Conservation (phyloP, 1,284 basidiomycete genomes). For the Peniophora sp. region DNA sequence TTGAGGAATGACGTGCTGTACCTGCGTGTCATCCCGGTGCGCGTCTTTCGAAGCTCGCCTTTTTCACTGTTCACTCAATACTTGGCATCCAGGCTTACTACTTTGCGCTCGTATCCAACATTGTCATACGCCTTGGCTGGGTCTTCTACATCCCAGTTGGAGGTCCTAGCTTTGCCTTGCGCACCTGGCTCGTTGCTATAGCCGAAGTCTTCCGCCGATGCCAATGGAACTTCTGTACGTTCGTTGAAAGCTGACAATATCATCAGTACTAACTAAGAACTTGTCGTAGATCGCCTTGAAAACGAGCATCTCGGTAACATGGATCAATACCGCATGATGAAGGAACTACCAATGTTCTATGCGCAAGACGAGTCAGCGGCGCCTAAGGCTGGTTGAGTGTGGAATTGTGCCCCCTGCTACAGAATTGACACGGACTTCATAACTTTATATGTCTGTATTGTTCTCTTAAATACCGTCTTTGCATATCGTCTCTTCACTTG, state of each 20-base stretch:
- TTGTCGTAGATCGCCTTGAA: conserved; percentile 67
- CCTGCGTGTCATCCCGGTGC: conserved; percentile 45
- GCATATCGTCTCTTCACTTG: too few relatives aligned
- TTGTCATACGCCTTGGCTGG: conserved; percentile 78
- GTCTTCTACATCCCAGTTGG: conserved; percentile 64
- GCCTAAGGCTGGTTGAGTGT: too few relatives aligned
- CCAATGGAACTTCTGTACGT: conserved; percentile 90
- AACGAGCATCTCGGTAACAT: conserved; percentile 84
- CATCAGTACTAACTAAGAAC: too few relatives aligned
- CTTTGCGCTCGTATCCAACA: conserved; percentile 68
- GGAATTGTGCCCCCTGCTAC: too few relatives aligned
- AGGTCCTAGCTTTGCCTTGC: conserved; percentile 42
- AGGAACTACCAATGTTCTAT: conserved; percentile 57
- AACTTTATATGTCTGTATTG: too few relatives aligned
- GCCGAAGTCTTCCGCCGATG: conserved; percentile 78
- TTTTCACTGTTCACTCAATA: neutral
- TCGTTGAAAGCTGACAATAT: neutral
- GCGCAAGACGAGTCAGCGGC: neutral
- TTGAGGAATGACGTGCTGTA: conserved; percentile 76
- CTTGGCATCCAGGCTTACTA: conserved; percentile 54
- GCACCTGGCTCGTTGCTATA: conserved; percentile 63
- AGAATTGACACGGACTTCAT: too few relatives aligned
- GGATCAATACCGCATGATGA: conserved; percentile 75
- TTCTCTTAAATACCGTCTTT: too few relatives aligned
- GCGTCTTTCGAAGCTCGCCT: conserved; percentile 18